Conservation (phyloP, 176 grass and related monocot species). For the Avena insularis region DNA sequence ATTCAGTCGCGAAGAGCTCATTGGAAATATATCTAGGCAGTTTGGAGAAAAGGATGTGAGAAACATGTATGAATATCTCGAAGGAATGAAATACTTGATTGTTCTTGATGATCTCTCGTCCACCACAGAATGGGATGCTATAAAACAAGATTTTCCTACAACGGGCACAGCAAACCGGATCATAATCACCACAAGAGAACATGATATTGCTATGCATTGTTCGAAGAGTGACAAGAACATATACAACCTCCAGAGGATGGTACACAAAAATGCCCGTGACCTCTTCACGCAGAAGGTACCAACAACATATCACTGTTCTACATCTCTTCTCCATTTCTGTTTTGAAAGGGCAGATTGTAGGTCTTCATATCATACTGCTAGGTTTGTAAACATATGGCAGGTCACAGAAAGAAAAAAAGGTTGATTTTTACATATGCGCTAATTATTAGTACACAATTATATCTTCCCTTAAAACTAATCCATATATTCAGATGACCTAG, state of each 20-base stretch:
- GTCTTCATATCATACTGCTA: background rate
- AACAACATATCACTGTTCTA: background rate
- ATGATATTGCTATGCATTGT: constrained; percentile 19
- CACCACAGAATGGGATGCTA: background rate
- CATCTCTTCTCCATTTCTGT: background rate
- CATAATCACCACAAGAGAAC: constrained; percentile 45
- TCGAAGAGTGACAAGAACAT: background rate
- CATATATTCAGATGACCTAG: background rate
- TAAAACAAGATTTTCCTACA: background rate
- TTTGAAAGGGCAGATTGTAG: background rate
- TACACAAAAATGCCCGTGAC: background rate
- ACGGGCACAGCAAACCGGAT: background rate
- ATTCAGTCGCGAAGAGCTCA: background rate
- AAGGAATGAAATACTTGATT: background rate
- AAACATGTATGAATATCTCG: background rate
- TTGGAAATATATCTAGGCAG: constrained; percentile 20
- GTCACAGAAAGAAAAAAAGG: background rate
- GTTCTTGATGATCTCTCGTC: constrained; percentile 24
- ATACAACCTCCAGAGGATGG: background rate
- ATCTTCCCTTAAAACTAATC: background rate
- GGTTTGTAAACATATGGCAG: background rate
- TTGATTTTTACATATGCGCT: background rate
- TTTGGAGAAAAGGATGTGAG: background rate
- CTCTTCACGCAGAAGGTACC: constrained; percentile 41
- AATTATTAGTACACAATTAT: background rate